phyloP scores from a whole-genome alignment of 345 rosid species.

The Ailanthus altissimus region DNA sequence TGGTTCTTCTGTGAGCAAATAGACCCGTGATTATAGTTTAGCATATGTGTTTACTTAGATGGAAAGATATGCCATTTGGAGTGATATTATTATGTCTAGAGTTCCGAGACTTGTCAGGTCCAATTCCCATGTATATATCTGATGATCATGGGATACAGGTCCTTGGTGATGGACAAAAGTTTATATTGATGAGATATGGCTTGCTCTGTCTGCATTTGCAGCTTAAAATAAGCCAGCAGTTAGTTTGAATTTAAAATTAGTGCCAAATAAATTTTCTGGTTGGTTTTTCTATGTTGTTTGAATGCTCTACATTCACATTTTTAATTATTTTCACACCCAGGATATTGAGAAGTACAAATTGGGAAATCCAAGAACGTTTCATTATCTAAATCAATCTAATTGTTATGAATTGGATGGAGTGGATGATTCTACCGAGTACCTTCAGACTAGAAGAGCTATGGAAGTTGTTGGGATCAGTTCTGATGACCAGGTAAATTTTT shows the following conservation, averaged over 20 bases:
- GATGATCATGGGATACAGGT: background rate
- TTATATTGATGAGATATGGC: background rate
- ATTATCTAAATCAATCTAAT: constrained; percentile 86
- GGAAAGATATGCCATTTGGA: background rate
- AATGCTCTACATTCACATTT: background rate
- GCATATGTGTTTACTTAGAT: background rate
- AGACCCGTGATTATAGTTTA: background rate
- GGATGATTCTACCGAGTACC: constrained; percentile 83
- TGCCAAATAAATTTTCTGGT: background rate
- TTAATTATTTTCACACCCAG: constrained; percentile 42
- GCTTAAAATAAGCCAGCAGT: background rate
- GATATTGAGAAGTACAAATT: constrained; percentile 72
- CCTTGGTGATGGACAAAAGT: background rate
- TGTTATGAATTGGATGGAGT: constrained; percentile 78
- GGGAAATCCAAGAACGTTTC: constrained; percentile 82
- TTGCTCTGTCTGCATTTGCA: background rate
- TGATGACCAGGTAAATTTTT: constrained; percentile 72
- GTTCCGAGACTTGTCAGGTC: background rate
- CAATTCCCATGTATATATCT: background rate
- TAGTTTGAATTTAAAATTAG: background rate
- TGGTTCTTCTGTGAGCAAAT: background rate
- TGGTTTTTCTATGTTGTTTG: background rate
- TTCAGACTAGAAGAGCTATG: constrained; percentile 87
- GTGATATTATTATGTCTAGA: background rate
- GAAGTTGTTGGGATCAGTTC: constrained; percentile 82